These are phyloP conservation scores for Xylariomycetidae sp. DNA, from an alignment of 2,329 filamentous ascomycete genomes.

Conservation along the genomic window DNA sequence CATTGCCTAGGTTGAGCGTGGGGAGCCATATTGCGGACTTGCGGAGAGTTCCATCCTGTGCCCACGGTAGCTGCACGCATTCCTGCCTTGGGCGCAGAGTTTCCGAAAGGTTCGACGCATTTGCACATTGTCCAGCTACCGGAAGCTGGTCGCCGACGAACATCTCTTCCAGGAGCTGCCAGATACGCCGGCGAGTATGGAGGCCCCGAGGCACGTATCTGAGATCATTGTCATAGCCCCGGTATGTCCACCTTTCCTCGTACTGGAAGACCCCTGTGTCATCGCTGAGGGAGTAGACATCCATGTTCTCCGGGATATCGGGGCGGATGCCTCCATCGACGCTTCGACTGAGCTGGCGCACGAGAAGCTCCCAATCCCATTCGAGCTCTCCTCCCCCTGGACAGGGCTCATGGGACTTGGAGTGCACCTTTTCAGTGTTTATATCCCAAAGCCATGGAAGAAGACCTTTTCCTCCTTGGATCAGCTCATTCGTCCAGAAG, in stretches of 20 bases:
- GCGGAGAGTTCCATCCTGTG: neutral
- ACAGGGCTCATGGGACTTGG: constrained; percentile 6
- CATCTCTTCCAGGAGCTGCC: constrained; percentile 11
- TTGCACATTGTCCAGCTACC: constrained; percentile 1
- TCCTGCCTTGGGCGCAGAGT: constrained; percentile 2
- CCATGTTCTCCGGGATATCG: constrained; percentile 4
- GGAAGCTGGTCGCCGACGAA: constrained; percentile 10
- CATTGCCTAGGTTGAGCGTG: neutral
- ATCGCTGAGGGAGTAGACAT: too few species aligned
- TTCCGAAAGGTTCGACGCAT: too few species aligned
- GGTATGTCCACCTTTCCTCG: constrained; percentile 1
- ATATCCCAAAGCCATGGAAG: constrained; percentile 9
- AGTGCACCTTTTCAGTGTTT: neutral
- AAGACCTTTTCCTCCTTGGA: constrained; percentile 1
- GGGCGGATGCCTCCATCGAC: constrained; percentile 5
- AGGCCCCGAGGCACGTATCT: constrained; percentile 5
- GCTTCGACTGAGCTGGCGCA: constrained; percentile 2
- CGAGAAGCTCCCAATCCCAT: constrained; percentile 11
- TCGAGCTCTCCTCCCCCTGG: constrained; percentile 4
- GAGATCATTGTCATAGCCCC: constrained; percentile 3
- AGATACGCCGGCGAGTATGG: constrained; percentile 9
- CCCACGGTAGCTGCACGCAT: constrained; percentile 4
- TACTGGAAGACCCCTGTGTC: too few species aligned
- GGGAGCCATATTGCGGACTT: constrained; percentile 4
- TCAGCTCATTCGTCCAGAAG: constrained; percentile 7